These are phyloP conservation scores for Friedmanniomyces endolithicus DNA, from an alignment of 495 filamentous ascomycete genomes.

Conservation along the genomic window DNA sequence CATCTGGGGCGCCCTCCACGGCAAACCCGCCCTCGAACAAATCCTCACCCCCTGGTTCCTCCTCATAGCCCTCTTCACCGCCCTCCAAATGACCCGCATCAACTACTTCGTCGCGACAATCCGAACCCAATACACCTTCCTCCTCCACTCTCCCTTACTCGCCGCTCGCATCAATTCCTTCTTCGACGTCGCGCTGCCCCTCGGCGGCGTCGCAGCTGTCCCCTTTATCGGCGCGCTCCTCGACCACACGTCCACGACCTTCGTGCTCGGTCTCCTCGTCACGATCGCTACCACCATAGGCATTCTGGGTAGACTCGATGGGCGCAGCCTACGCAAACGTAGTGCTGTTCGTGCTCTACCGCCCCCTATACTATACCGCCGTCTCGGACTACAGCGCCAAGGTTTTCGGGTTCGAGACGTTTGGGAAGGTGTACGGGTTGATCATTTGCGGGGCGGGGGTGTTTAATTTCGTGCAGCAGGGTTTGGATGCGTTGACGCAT, in stretches of 20 bases:
- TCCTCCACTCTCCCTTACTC: slow-evolving; percentile 47
- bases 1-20: slow-evolving; percentile 85
- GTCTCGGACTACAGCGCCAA: slow-evolving; percentile 83
- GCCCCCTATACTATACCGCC: slow-evolving; percentile 65
- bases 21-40: slow-evolving; percentile 56
- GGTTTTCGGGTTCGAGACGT: slow-evolving; percentile 91
- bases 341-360: slow-evolving; percentile 63
- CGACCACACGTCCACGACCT: slow-evolving; percentile 61
- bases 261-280: slow-evolving; percentile 65
- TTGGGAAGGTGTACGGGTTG: slow-evolving; percentile 90
- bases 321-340: slow-evolving; percentile 70
- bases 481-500: slow-evolving; percentile 69
- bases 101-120: slow-evolving; percentile 97
- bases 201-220: slow-evolving; percentile 72
- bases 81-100: slow-evolving; percentile 86
- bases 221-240: slow-evolving; percentile 81
- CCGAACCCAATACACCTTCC: slow-evolving; percentile 66
- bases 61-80: slow-evolving; percentile 74
- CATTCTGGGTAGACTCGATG: slow-evolving; percentile 50
- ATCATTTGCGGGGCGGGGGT: slow-evolving; percentile 82
- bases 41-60: slow-evolving; percentile 77
- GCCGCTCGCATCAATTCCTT: slow-evolving; percentile 64
- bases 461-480: slow-evolving; percentile 76
- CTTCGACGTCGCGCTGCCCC: slow-evolving; percentile 80
- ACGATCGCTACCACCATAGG: slow-evolving; percentile 63